phyloP scores from a whole-genome alignment of 176 grass and related monocot genomes.

The Rhynchospora breviuscula region DNA sequence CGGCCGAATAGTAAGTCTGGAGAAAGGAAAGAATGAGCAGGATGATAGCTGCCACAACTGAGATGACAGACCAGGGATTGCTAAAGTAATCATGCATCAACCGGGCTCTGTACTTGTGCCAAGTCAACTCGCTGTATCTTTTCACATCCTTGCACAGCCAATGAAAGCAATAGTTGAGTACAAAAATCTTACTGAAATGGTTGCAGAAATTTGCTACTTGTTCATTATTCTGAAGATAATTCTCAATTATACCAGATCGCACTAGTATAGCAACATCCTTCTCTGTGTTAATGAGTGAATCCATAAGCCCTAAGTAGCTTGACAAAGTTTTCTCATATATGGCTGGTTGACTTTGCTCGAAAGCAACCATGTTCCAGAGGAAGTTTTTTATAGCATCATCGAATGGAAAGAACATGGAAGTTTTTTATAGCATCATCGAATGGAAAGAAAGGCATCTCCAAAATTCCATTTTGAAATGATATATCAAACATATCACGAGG shows the following conservation, averaged over 20 bases:
- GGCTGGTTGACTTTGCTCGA: too few species aligned
- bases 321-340: too few species aligned
- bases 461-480: too few species aligned
- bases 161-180: not conserved
- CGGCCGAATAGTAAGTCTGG: conserved; percentile 17
- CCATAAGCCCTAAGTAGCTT: too few species aligned
- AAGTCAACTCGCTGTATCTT: not conserved
- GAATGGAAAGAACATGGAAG: too few species aligned
- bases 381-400: too few species aligned
- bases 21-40: not conserved
- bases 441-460: too few species aligned
- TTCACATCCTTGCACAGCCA: not conserved
- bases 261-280: too few species aligned
- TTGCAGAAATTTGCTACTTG: not conserved
- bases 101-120: not conserved
- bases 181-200: not conserved
- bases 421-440: too few species aligned
- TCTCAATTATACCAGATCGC: not conserved
- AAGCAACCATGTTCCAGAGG: too few species aligned
- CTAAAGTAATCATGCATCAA: conserved; percentile 35
- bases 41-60: not conserved
- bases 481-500: too few species aligned
- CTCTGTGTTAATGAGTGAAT: too few species aligned
- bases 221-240: not conserved
- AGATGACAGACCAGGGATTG: conserved; percentile 30